phyloP scores from a whole-genome alignment of 257 asterid genomes.

The Solanum habrochaites region DNA sequence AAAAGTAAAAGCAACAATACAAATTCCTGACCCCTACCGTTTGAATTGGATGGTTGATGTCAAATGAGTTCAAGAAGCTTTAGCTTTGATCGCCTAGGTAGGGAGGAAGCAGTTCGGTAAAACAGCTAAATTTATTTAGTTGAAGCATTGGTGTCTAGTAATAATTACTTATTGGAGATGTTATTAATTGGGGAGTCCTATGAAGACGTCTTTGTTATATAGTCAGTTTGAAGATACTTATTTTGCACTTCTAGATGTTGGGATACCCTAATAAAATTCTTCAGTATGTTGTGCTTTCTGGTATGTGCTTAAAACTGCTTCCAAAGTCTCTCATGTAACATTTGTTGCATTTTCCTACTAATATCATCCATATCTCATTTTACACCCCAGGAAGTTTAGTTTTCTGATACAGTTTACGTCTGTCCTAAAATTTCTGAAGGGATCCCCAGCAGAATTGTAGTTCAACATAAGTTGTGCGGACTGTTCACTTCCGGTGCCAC shows the following conservation, averaged over 20 bases:
- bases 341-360: background rate
- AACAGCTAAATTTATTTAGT: background rate
- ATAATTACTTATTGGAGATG: background rate
- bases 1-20: conserved; percentile 11
- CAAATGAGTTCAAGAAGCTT: background rate
- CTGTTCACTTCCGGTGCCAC: too few species aligned
- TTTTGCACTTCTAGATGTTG: background rate
- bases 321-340: background rate
- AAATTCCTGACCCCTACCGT: conserved; percentile 12
- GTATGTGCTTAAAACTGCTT: background rate
- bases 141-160: background rate
- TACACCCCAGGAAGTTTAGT: background rate
- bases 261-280: conserved; percentile 5
- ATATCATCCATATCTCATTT: background rate
- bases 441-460: background rate
- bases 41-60: background rate
- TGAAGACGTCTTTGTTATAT: background rate
- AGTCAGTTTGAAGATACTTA: background rate
- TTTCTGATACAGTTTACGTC: background rate
- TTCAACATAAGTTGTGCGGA: background rate
- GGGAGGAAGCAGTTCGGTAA: conserved; percentile 3
- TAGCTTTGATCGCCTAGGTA: background rate
- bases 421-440: background rate
- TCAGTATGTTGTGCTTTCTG: background rate
- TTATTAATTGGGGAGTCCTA: background rate